phyloP scores from a whole-genome alignment of 495 filamentous ascomycete species.

The Trypethelium eluteriae region DNA sequence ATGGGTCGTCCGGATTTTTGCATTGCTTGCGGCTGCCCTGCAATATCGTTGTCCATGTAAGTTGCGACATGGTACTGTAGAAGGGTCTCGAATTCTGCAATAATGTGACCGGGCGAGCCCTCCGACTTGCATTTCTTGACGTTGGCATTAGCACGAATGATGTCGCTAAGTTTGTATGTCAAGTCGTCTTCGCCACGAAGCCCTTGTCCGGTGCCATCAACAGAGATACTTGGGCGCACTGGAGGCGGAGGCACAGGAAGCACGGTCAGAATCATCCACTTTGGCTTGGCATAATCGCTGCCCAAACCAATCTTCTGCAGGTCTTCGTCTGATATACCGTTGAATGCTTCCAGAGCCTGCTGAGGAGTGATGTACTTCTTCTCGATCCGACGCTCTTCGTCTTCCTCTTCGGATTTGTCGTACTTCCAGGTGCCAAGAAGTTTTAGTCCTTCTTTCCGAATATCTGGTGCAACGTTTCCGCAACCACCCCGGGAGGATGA shows the following conservation, averaged over 20 bases:
- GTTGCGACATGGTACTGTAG: conserved; percentile 98
- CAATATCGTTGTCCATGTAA: conserved; percentile 99
- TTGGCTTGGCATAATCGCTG: conserved; percentile 85
- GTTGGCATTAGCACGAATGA: conserved; percentile 94
- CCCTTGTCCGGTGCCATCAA: conserved; percentile 81
- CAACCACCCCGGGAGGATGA: conserved; percentile 68
- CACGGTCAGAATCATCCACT: conserved; percentile 97
- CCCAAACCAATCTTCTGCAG: conserved; percentile 82
- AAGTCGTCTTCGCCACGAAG: conserved; percentile 94
- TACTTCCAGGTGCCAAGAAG: conserved; percentile 75
- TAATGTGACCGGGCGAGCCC: conserved; percentile 81
- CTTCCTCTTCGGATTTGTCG: conserved; percentile 61
- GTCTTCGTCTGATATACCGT: conserved; percentile 69
- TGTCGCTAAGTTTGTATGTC: conserved; percentile 97
- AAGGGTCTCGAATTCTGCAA: conserved; percentile 78
- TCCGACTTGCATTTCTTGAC: conserved; percentile 80
- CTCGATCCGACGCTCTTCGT: conserved; percentile 54
- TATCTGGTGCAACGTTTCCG: conserved; percentile 79
- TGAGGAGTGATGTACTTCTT: conserved; percentile 79
- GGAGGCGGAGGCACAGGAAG: conserved; percentile 91
- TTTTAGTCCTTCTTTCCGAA: conserved; percentile 76
- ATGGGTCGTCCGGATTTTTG: conserved; percentile 95
- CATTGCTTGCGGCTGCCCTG: conserved; percentile 86
- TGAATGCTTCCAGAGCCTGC: conserved; percentile 76
- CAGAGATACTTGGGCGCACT: conserved; percentile 88